Conservation (phyloP, 108 stramenopile genomes). For the Asterionellopsis glacialis region DNA sequence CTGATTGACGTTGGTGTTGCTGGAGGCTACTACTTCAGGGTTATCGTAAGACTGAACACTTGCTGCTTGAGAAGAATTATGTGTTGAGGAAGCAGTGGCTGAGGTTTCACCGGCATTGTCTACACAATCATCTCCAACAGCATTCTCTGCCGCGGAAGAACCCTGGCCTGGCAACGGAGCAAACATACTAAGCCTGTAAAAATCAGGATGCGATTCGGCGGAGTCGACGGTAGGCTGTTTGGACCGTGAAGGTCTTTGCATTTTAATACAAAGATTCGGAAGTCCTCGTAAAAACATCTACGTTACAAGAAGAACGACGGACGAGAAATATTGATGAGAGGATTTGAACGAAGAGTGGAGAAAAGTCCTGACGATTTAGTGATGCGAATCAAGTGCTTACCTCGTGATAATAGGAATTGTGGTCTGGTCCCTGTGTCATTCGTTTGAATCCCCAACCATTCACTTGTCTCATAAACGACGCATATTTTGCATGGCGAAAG, state of each 20-base stretch:
- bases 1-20: no score
- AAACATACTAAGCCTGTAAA: conserved; percentile 19
- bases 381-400: no score
- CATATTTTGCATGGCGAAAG: conserved; percentile 31
- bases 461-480: conserved; percentile 48
- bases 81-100: no score
- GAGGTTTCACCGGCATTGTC: no score
- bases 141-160: no score
- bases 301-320: no score
- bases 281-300: conserved; percentile 37
- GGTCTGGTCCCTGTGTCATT: conserved; percentile 30
- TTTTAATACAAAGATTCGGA: conserved; percentile 20
- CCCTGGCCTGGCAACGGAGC: conserved; percentile 18
- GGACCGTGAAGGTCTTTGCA: conserved; percentile 25
- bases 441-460: conserved; percentile 39
- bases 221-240: conserved; percentile 8
- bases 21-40: no score
- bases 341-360: not conserved
- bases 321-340: no score
- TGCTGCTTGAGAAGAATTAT: no score
- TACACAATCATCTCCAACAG: no score
- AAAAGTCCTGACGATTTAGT: conserved; percentile 4
- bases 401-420: conserved; percentile 40
- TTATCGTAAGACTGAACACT: no score
- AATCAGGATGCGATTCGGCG: conserved; percentile 15